A percentile compares a stretch with the other conserved stretches of the same genome.
Conservation (phyloP, 345 rosid genomes). For the Theobroma cacao region DNA sequence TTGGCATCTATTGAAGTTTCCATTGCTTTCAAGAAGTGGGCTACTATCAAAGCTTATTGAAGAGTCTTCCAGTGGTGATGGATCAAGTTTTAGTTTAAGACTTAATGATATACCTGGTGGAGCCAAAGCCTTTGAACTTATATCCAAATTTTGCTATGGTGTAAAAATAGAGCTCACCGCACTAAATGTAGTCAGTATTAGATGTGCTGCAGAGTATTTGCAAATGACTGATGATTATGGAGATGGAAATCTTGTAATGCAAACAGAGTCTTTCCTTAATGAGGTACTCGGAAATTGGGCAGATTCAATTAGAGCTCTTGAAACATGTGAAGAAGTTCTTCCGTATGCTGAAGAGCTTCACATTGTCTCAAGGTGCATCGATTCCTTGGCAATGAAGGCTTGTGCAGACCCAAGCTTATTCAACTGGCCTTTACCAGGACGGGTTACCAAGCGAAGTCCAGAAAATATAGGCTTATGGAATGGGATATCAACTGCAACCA, state of each 20-base stretch:
- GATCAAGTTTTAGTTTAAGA: conserved; percentile 37
- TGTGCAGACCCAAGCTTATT: conserved; percentile 59
- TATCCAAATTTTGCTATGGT: conserved; percentile 64
- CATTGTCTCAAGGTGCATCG: conserved; percentile 69
- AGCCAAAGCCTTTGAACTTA: conserved; percentile 56
- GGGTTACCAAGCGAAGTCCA: conserved; percentile 21
- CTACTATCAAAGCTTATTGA: conserved; percentile 51
- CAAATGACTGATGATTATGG: conserved; percentile 61
- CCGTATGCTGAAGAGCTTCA: conserved; percentile 64
- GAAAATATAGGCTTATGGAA: conserved; percentile 52
- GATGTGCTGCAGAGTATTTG: conserved; percentile 77
- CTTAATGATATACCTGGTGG: conserved; percentile 74
- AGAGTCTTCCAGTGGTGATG: conserved; percentile 36
- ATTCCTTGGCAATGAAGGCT: conserved; percentile 66
- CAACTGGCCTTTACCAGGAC: conserved; percentile 51
- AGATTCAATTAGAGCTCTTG: conserved; percentile 66
- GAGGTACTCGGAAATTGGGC: conserved; percentile 62
- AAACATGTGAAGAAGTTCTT: conserved; percentile 62
- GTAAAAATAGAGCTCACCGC: conserved; percentile 60
- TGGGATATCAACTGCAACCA: conserved; percentile 50
- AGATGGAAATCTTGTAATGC: conserved; percentile 56
- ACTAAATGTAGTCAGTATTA: conserved; percentile 52
- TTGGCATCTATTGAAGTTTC: conserved; percentile 42
- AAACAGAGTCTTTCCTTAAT: conserved; percentile 55
- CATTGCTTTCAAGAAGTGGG: conserved; percentile 70